A percentile compares a stretch with the other conserved stretches of the same genome.
Evolutionary conservation across 176 grass and related monocot genomes (phyloP).

Genomic region (Sorghum bicolor): DNA sequence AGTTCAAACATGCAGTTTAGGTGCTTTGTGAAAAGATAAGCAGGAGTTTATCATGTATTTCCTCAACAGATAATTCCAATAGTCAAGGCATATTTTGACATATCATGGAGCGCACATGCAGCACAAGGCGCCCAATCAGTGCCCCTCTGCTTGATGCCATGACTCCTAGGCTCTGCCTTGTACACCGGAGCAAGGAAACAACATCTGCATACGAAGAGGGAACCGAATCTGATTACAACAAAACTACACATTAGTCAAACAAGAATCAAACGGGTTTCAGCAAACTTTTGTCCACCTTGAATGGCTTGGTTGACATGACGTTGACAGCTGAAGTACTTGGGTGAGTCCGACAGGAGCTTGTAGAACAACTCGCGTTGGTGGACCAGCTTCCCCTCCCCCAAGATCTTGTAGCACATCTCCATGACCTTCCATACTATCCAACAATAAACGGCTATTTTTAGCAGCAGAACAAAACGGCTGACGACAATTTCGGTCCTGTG

Average conservation of each 20-base stretch:
- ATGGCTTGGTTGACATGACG: conserved; percentile 59
- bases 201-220: conserved; percentile 54
- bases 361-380: conserved; percentile 83
- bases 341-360: conserved; percentile 69
- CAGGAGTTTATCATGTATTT: background rate
- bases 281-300: conserved; percentile 47
- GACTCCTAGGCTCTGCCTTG: conserved; percentile 87
- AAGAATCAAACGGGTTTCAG: background rate
- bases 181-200: conserved; percentile 78
- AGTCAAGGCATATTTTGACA: conserved; percentile 14
- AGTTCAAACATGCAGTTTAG: conserved; percentile 28
- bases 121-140: conserved; percentile 61
- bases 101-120: conserved; percentile 47
- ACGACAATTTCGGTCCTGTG: background rate
- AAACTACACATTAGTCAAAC: background rate
- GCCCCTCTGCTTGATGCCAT: conserved; percentile 89
- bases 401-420: conserved; percentile 76
- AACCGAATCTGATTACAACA: background rate
- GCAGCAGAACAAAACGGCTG: background rate
- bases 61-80: conserved; percentile 8
- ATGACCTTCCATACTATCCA: conserved; percentile 88
- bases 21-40: background rate
- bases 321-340: conserved; percentile 74
- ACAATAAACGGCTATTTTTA: conserved; percentile 14
- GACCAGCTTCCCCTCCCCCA: conserved; percentile 74